Evolutionary conservation across 2,329 filamentous ascomycete genomes (phyloP).

Genomic region (Exophiala dermatitidis): DNA sequence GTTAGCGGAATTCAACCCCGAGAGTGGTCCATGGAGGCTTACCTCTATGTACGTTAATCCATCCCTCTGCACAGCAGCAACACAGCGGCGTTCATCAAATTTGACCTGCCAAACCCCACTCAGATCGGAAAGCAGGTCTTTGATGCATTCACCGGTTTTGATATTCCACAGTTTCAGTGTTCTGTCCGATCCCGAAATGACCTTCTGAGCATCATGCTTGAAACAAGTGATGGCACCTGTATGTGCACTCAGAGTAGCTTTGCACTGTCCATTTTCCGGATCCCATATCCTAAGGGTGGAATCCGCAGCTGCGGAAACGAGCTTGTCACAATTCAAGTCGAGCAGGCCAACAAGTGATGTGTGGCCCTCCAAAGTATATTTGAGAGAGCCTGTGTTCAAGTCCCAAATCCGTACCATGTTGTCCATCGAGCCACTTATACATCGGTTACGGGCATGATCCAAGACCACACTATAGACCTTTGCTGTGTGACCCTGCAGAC

Average conservation of each 20-base stretch:
- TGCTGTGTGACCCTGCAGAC: conserved; percentile 75
- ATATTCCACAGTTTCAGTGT: conserved; percentile 99
- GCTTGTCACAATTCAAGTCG: conserved; percentile 77
- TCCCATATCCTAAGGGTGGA: conserved; percentile 96
- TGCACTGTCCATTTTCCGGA: conserved; percentile 83
- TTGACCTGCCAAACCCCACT: conserved; percentile 99
- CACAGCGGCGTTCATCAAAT: conserved; percentile 90
- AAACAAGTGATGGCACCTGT: conserved; percentile 98
- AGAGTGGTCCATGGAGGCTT: conserved; percentile 27
- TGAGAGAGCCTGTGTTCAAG: conserved; percentile 71
- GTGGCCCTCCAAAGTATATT: conserved; percentile 89
- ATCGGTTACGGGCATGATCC: conserved; percentile 83
- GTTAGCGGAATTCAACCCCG: conserved; percentile 14
- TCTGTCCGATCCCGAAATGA: conserved; percentile 91
- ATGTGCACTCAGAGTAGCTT: conserved; percentile 82
- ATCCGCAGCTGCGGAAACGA: conserved; percentile 92
- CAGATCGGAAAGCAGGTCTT: conserved; percentile 85
- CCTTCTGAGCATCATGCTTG: conserved; percentile 92
- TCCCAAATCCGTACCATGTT: conserved; percentile 98
- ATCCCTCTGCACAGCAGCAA: conserved; percentile 91
- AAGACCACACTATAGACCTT: conserved; percentile 98
- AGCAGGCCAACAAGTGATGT: conserved; percentile 84
- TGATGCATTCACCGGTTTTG: conserved; percentile 80
- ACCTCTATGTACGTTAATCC: conserved; percentile 94
- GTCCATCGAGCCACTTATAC: conserved; percentile 98